Evolutionary conservation across 169 alveolate species (phyloP).

Genomic region (Babesia microti): DNA sequence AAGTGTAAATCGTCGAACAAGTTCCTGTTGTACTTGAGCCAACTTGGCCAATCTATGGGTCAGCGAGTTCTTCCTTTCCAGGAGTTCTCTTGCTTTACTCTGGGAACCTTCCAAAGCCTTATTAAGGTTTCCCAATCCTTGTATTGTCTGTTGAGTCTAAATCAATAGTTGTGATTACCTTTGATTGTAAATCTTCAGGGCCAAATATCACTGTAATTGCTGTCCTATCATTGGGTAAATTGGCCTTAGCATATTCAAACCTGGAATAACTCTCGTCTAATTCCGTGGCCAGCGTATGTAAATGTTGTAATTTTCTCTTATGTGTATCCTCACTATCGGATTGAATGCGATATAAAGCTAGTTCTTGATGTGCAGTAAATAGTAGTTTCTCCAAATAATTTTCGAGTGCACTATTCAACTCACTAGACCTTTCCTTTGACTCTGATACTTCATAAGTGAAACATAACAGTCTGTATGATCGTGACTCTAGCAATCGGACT

Average conservation of each 20-base stretch:
- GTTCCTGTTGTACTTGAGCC: too few species aligned
- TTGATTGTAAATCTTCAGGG: conserved; percentile 19
- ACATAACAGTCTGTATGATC: conserved; percentile 18
- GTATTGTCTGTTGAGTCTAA: conserved; percentile 12
- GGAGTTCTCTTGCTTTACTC: conserved; percentile 35
- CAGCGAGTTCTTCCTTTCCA: too few species aligned
- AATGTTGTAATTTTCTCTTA: conserved; percentile 8
- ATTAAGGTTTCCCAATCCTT: conserved; percentile 17
- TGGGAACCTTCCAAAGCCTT: conserved; percentile 25
- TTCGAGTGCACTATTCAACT: conserved; percentile 31
- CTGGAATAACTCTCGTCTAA: conserved; percentile 29
- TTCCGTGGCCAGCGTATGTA: conserved; percentile 21
- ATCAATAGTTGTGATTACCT: conserved; percentile 1
- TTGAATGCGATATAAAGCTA: conserved; percentile 30
- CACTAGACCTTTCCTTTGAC: conserved; percentile 25
- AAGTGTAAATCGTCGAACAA: too few species aligned
- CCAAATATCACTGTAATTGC: conserved; percentile 41
- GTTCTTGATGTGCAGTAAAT: conserved; percentile 32
- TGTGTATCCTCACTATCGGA: conserved; percentile 14
- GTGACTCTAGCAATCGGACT: conserved; percentile 31
- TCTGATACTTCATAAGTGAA: conserved; percentile 37
- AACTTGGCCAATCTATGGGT: too few species aligned
- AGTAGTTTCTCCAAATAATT: conserved; percentile 26
- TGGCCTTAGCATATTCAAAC: conserved; percentile 19
- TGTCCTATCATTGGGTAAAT: conserved; percentile 20